These are phyloP conservation scores for Podaxis carcinomalis DNA, from an alignment of 768 basidiomycete species.

Conservation along the genomic window DNA sequence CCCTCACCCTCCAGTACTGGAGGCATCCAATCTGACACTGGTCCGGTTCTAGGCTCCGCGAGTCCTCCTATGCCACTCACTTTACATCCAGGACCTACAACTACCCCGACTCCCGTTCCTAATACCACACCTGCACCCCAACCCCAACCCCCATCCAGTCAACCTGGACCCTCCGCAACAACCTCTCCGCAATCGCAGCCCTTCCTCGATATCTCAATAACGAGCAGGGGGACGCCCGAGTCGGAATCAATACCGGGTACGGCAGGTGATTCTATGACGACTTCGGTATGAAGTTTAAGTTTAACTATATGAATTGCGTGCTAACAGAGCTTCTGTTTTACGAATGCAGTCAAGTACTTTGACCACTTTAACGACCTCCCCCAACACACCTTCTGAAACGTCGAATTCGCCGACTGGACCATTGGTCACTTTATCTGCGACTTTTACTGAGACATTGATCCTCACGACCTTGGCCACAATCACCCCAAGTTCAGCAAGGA, in stretches of 20 bases:
- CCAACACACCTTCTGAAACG: background rate
- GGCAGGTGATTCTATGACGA: background rate
- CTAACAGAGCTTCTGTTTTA: background rate
- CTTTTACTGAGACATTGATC: background rate
- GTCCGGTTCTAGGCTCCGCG: background rate
- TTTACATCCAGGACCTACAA: background rate
- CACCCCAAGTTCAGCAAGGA: background rate
- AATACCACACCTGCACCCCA: background rate
- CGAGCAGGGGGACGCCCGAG: background rate
- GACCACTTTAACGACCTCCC: background rate
- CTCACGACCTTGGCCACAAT: background rate
- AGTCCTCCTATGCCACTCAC: background rate
- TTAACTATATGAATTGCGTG: background rate
- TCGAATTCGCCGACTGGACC: background rate
- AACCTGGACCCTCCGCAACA: background rate
- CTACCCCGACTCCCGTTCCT: background rate
- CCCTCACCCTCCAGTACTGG: background rate
- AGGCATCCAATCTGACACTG: background rate
- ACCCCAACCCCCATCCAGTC: background rate
- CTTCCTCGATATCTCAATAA: background rate
- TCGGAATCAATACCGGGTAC: background rate
- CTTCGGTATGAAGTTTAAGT: conserved; percentile 1
- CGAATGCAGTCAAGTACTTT: background rate
- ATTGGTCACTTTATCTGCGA: background rate
- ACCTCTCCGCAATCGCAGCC: background rate